Percentiles rank a stretch among this genome's conserved stretches.
phyloP scores from a whole-genome alignment of 306 rosid species.

The Trifolium repens region DNA sequence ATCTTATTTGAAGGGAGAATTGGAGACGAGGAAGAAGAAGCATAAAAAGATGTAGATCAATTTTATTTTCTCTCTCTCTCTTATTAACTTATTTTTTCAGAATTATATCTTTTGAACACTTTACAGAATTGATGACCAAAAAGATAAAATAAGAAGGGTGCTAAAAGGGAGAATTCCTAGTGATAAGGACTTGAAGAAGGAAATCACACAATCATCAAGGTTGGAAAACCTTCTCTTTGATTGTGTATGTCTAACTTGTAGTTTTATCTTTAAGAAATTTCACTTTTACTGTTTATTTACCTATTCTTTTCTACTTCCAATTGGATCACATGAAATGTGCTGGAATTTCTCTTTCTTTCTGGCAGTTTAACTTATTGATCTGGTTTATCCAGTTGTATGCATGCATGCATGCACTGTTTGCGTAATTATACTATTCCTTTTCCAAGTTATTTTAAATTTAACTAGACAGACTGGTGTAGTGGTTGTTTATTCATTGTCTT shows the following conservation, averaged over 20 bases:
- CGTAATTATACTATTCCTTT: background rate
- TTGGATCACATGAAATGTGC: constrained; percentile 19
- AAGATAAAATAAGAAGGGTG: constrained; percentile 78
- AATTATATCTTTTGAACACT: constrained; percentile 38
- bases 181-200: constrained; percentile 87
- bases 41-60: constrained; percentile 72
- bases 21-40: constrained; percentile 70
- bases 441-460: constrained; percentile 14
- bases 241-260: background rate
- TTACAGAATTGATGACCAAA: constrained; percentile 76
- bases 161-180: constrained; percentile 88
- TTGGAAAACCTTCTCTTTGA: constrained; percentile 45
- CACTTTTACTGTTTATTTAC: constrained; percentile 8
- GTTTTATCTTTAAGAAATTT: constrained; percentile 17
- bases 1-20: constrained; percentile 57
- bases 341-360: constrained; percentile 6
- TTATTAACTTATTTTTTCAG: constrained; percentile 23
- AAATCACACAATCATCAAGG: constrained; percentile 76
- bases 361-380: background rate
- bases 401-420: background rate
- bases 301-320: constrained; percentile 12
- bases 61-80: constrained; percentile 36
- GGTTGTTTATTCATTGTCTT: background rate
- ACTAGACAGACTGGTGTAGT: constrained; percentile 2
- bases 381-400: background rate